Conservation (phyloP, 225 moss, liverwort and hornwort species). For the Rhytidiadelphus loreus region DNA sequence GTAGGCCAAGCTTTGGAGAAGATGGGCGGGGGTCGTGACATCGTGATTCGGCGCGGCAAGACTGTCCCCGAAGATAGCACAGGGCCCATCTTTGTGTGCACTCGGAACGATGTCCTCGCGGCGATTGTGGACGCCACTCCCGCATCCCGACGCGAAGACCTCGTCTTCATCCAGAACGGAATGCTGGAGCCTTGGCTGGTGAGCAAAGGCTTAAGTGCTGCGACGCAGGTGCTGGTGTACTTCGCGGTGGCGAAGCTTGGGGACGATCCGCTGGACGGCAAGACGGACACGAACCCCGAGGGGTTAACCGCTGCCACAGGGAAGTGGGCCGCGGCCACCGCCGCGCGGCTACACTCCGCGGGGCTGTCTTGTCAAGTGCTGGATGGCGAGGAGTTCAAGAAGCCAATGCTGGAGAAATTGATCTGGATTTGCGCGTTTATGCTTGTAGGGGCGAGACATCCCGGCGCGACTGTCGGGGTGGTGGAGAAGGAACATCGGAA, state of each 20-base stretch:
- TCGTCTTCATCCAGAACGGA: conserved; percentile 89
- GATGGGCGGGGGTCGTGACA: conserved; percentile 65
- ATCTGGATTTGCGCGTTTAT: conserved; percentile 94
- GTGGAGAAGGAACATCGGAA: conserved; percentile 54
- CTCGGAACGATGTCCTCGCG: conserved; percentile 61
- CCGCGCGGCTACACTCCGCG: conserved; percentile 57
- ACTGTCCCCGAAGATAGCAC: conserved; percentile 31
- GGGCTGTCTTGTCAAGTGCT: conserved; percentile 65
- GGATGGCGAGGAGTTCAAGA: conserved; percentile 46
- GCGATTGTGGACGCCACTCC: conserved; percentile 48
- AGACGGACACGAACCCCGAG: conserved; percentile 76
- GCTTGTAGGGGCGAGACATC: conserved; percentile 77
- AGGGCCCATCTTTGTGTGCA: conserved; percentile 80
- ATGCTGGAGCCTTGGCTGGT: conserved; percentile 86
- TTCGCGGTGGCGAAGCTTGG: conserved; percentile 85
- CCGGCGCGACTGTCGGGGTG: conserved; percentile 55
- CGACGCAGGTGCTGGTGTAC: conserved; percentile 73
- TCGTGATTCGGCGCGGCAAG: conserved; percentile 54
- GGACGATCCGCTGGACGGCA: conserved; percentile 65
- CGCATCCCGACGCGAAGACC: conserved; percentile 28
- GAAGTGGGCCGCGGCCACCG: conserved; percentile 69
- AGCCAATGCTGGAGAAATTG: conserved; percentile 85
- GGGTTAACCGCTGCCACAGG: conserved; percentile 69
- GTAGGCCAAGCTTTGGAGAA: conserved; percentile 66
- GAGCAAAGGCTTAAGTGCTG: conserved; percentile 46